These are phyloP conservation scores for Kokia cookei DNA, from an alignment of 441 rosid genomes.

Conservation along the genomic window DNA sequence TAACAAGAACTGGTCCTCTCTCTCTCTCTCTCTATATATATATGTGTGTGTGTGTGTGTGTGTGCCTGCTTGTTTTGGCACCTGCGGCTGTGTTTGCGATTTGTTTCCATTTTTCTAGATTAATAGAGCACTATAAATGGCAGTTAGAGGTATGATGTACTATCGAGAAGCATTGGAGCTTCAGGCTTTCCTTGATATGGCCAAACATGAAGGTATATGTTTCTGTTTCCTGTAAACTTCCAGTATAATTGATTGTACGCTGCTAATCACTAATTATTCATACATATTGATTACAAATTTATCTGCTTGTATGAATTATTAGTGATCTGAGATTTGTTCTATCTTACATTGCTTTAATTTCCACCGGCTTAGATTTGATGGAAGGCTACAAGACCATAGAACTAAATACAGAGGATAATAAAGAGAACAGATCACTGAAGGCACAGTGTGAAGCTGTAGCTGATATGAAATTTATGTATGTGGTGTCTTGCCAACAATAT, in stretches of 20 bases:
- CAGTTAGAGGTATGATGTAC: slow-evolving; percentile 99
- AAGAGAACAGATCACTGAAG: slow-evolving; percentile 79
- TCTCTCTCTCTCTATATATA: slow-evolving; percentile 14
- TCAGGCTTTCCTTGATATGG: slow-evolving; percentile 99
- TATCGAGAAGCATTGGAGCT: slow-evolving; percentile 95
- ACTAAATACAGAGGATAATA: slow-evolving; percentile 60
- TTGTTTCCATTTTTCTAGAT: slow-evolving; percentile 2
- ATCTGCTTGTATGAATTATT: neutral
- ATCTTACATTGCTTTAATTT: slow-evolving; percentile 17
- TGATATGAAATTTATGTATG: slow-evolving; percentile 96
- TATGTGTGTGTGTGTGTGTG: neutral
- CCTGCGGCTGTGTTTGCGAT: neutral
- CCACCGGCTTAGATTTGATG: slow-evolving; percentile 68
- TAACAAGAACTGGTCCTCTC: slow-evolving; percentile 85
- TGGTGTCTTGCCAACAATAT: slow-evolving; percentile 97
- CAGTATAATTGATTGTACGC: neutral
- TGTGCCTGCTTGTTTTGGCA: neutral
- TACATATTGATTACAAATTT: neutral
- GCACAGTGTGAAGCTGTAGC: slow-evolving; percentile 97
- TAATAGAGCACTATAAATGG: slow-evolving; percentile 15
- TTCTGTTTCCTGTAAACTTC: slow-evolving; percentile 2
- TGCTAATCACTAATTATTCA: neutral
- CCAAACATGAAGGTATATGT: slow-evolving; percentile 80
- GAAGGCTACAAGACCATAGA: slow-evolving; percentile 96
- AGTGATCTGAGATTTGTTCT: neutral